These are phyloP conservation scores for Theobroma grandiflorum DNA, from an alignment of 441 rosid species.

Conservation along the genomic window DNA sequence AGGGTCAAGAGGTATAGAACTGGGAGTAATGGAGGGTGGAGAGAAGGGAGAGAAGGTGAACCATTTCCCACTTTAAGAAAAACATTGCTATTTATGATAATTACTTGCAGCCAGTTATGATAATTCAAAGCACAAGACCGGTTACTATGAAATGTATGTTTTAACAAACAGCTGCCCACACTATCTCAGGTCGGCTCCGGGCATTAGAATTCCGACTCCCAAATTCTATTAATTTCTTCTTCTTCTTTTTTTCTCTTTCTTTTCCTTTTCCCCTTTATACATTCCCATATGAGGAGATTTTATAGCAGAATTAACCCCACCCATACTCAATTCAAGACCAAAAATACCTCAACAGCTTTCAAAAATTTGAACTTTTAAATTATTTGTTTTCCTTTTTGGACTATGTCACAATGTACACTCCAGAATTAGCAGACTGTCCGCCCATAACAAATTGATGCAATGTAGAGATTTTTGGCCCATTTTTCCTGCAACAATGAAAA, in stretches of 20 bases:
- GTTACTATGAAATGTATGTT: slow-evolving; percentile 28
- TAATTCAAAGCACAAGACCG: slow-evolving; percentile 26
- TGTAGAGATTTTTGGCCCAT: slow-evolving; percentile 84
- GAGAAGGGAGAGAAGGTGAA: not conserved
- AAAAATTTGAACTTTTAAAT: slow-evolving; percentile 22
- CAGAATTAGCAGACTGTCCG: slow-evolving; percentile 67
- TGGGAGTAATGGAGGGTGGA: slow-evolving; percentile 12
- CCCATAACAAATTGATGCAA: slow-evolving; percentile 82
- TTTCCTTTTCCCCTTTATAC: slow-evolving; percentile 34
- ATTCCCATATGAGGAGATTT: slow-evolving; percentile 29
- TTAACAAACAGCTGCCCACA: slow-evolving; percentile 32
- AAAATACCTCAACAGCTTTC: slow-evolving; percentile 36
- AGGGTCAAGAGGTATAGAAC: not conserved
- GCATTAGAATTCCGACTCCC: slow-evolving; percentile 32
- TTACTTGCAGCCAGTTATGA: slow-evolving; percentile 12
- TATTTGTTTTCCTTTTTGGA: not conserved
- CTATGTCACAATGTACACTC: slow-evolving; percentile 24
- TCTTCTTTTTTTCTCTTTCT: slow-evolving; percentile 22
- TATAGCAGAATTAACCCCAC: slow-evolving; percentile 27
- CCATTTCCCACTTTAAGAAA: not conserved
- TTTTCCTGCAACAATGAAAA: slow-evolving; percentile 56
- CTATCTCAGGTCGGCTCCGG: slow-evolving; percentile 26
- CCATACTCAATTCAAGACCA: slow-evolving; percentile 7
- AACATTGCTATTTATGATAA: slow-evolving; percentile 5
- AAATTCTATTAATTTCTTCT: slow-evolving; percentile 35